Base-by-base conservation (phyloP, 1,139 yeast genomes). In the Pichia cactophila region DNA sequence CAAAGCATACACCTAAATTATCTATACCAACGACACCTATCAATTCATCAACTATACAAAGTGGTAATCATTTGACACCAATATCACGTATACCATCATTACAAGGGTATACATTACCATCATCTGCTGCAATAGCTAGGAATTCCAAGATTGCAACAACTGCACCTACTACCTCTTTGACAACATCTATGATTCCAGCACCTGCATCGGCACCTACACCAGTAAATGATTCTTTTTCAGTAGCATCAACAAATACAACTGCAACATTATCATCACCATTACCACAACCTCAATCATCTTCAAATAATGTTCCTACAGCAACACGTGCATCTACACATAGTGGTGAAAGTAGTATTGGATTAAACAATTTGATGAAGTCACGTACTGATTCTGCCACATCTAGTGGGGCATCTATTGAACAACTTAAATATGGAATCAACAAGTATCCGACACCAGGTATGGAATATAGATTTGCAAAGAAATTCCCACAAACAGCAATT, bases 381-480 rank as follows among this genome's bases (percentile, higher is more conserved):
- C 45, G 31, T n/a, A n/a, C 38, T 8, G 35, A 37, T 39, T 45
- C 50, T 33, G 31, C n/a, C 6, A 33, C 52, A 23, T 46, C 38
- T 41, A 20, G 28, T 20, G 41, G 41, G 2, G 33, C 51, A 9
- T 50, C 53, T 20, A 68, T 42, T 38, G 41, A 38, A 28, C 42
- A 42, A 9, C 26, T 41, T 4, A 46, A 38, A 39, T 38, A 38
- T 38, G 49, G 49, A 17, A 39, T 44, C 10, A 26, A 12, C 23
- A 49, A 49, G 11, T 41, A 23, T 38, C 47, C 53, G 26, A 17
- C 66, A 50, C 66, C 66, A 5, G 64, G 65, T 16, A 63, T 77
- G 7, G 92, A 85, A 60, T 84, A 80, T 62, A 79, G 78, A 61
- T 78, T 80, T 73, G 88, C 88, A 0, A 72, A 78, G 49, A 80